These are phyloP conservation scores for Solanum bukasovii DNA, from an alignment of 257 asterid genomes.

Conservation along the genomic window DNA sequence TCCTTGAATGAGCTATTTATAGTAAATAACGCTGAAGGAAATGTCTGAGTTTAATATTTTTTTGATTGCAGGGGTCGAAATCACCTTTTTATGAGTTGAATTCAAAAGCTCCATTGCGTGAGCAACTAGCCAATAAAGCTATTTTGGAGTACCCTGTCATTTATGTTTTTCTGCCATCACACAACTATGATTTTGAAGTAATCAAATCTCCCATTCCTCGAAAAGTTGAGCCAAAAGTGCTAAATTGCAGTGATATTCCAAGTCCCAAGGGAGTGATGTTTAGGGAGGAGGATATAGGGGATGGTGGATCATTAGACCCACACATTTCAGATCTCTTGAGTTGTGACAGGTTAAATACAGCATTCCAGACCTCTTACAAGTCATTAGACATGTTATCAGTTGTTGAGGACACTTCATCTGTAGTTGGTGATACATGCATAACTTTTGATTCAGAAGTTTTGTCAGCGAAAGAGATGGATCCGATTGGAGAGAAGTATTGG, in stretches of 20 bases:
- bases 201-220: slow-evolving; percentile 17
- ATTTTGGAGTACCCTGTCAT: slow-evolving; percentile 78
- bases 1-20: background rate
- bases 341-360: background rate
- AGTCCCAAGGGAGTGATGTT: slow-evolving; percentile 51
- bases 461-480: slow-evolving; percentile 4
- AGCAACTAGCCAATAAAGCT: slow-evolving; percentile 45
- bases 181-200: slow-evolving; percentile 50
- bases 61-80: slow-evolving; percentile 41
- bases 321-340: slow-evolving; percentile 35
- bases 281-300: slow-evolving; percentile 54
- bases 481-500: background rate
- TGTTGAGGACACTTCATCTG: background rate
- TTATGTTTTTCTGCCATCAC: slow-evolving; percentile 71
- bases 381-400: background rate
- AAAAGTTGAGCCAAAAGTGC: slow-evolving; percentile 18
- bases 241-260: slow-evolving; percentile 11
- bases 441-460: slow-evolving; percentile 32
- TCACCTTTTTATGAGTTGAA: slow-evolving; percentile 49
- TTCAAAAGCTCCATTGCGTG: slow-evolving; percentile 44
- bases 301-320: slow-evolving; percentile 26
- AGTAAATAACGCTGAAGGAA: background rate
- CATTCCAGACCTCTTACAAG: slow-evolving; percentile 4
- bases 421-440: slow-evolving; percentile 17
- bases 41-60: background rate